Evolutionary conservation across 2,329 filamentous ascomycete species (phyloP).

Genomic region (Pyrenochaeta sp.): DNA sequence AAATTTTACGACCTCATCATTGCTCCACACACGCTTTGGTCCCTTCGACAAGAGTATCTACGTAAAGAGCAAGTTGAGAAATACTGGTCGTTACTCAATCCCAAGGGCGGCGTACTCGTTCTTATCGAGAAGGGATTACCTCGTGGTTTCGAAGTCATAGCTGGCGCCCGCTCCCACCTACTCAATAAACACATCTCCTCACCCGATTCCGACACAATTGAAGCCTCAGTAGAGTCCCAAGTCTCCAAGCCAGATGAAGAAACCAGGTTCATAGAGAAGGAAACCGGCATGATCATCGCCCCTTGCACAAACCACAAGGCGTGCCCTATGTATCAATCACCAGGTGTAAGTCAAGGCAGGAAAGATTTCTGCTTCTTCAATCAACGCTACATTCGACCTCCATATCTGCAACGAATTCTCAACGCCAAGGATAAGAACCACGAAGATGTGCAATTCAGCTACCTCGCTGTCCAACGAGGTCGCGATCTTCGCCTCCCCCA

Average conservation of each 20-base stretch:
- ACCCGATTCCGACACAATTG: slow-evolving; percentile 60
- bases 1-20: slow-evolving; percentile 92
- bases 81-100: slow-evolving; percentile 85
- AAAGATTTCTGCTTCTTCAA: slow-evolving; percentile 92
- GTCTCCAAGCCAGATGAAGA: slow-evolving; percentile 49
- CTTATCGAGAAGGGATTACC: slow-evolving; percentile 91
- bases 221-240: slow-evolving; percentile 48
- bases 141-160: slow-evolving; percentile 90
- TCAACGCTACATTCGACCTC: slow-evolving; percentile 86
- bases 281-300: slow-evolving; percentile 69
- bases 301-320: slow-evolving; percentile 85
- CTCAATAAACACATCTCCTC: slow-evolving; percentile 77
- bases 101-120: slow-evolving; percentile 84
- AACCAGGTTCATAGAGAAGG: slow-evolving; percentile 55
- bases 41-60: slow-evolving; percentile 76
- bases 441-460: slow-evolving; percentile 91
- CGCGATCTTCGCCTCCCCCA: slow-evolving; percentile 61
- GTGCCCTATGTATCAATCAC: slow-evolving; percentile 86
- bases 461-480: slow-evolving; percentile 84
- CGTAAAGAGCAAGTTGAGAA: slow-evolving; percentile 85
- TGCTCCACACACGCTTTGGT: slow-evolving; percentile 83
- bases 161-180: slow-evolving; percentile 80
- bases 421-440: slow-evolving; percentile 77
- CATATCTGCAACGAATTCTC: slow-evolving; percentile 80
- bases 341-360: slow-evolving; percentile 75